Conservation (phyloP, 192 early-diverging fungal genomes). For the Coemansia asiatica region DNA sequence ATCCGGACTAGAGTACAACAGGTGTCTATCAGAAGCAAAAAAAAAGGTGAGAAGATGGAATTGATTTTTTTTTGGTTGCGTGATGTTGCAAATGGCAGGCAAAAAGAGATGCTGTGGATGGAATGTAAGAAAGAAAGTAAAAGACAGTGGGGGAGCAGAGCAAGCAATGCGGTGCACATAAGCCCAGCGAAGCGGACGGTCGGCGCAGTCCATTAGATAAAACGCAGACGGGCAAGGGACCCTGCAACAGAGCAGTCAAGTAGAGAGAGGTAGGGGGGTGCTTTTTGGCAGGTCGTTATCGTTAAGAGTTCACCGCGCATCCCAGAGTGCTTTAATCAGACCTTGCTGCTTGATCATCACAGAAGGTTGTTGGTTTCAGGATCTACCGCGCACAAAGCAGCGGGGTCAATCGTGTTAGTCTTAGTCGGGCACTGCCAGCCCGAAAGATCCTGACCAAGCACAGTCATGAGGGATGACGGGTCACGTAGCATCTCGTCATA, state of each 20-base stretch:
- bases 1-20: conserved; percentile 40
- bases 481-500: conserved; percentile 56
- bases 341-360: conserved; percentile 10
- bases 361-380: conserved; percentile 45
- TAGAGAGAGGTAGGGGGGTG: too few species aligned
- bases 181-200: neutral
- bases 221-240: neutral
- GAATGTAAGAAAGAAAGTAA: neutral
- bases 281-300: neutral
- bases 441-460: conserved; percentile 49
- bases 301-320: neutral
- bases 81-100: neutral
- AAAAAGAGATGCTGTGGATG: conserved; percentile 6
- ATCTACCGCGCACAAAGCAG: conserved; percentile 55
- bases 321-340: neutral
- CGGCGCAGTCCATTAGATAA: neutral
- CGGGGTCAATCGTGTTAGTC: conserved; percentile 56
- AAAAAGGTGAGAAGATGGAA: conserved; percentile 7
- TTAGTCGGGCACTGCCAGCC: conserved; percentile 56
- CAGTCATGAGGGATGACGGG: conserved; percentile 52
- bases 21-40: conserved; percentile 39
- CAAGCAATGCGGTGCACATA: neutral
- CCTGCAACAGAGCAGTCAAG: neutral
- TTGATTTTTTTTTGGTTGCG: neutral
- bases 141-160: neutral